phyloP scores from a whole-genome alignment of 768 basidiomycete genomes.

The Xerocomus spinulosus region DNA sequence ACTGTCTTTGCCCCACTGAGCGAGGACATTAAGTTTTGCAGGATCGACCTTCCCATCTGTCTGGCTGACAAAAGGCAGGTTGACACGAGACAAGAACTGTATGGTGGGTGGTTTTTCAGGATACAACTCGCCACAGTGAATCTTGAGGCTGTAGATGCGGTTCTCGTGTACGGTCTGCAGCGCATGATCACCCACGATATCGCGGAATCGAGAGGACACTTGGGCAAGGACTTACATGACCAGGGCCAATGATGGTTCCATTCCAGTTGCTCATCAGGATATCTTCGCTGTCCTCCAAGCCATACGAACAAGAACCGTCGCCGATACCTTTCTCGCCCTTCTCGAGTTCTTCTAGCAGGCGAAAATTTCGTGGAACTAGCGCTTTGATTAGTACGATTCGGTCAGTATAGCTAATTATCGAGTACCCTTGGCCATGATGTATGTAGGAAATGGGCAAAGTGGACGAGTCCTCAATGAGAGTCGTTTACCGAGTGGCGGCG shows the following conservation, averaged over 20 bases:
- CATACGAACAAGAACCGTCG: conserved; percentile 96
- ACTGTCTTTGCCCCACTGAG: conserved; percentile 67
- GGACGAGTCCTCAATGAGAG: background rate
- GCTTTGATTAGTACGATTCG: background rate
- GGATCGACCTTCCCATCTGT: conserved; percentile 75
- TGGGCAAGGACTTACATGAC: conserved; percentile 64
- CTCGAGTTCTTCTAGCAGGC: conserved; percentile 95
- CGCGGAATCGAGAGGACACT: conserved; percentile 4
- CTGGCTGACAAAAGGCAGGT: conserved; percentile 86
- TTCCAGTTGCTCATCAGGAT: conserved; percentile 98
- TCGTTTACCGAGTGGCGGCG: background rate
- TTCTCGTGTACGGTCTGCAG: conserved; percentile 94
- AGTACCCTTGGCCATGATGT: conserved; percentile 51
- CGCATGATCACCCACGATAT: conserved; percentile 13
- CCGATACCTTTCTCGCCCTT: conserved; percentile 99
- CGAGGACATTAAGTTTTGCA: conserved; percentile 63
- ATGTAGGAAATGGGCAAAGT: conserved; percentile 8
- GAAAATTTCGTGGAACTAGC: conserved; percentile 93
- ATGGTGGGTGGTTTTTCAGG: conserved; percentile 77
- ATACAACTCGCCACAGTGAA: conserved; percentile 73
- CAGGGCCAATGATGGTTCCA: conserved; percentile 97
- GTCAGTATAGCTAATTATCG: conserved; percentile 5
- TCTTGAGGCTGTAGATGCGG: conserved; percentile 93
- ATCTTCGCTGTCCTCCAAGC: conserved; percentile 92
- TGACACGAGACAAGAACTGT: conserved; percentile 84